Percentiles rank a stretch among this genome's conserved stretches.
Conservation (phyloP, 495 filamentous ascomycete species). For the Talaromyces stipitatus region DNA sequence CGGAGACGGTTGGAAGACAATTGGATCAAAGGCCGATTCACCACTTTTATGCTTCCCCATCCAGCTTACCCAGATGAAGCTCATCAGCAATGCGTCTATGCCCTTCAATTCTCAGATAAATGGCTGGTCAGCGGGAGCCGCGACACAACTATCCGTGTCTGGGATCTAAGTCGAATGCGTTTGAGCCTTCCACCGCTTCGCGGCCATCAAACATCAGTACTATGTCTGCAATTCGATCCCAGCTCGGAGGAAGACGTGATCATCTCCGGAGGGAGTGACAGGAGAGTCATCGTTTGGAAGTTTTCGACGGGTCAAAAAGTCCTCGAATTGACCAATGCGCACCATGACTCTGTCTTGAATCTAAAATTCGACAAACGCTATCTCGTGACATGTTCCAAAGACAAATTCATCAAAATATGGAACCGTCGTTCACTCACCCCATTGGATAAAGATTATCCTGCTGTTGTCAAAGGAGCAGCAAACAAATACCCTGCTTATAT, state of each 20-base stretch:
- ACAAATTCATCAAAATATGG: slow-evolving; percentile 93
- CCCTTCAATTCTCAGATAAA: slow-evolving; percentile 75
- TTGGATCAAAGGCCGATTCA: slow-evolving; percentile 75
- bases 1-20: slow-evolving; percentile 79
- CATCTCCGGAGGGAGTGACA: slow-evolving; percentile 89
- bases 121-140: slow-evolving; percentile 91
- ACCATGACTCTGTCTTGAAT: slow-evolving; percentile 89
- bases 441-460: slow-evolving; percentile 61
- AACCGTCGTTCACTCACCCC: slow-evolving; percentile 65
- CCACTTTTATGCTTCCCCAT: slow-evolving; percentile 85
- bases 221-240: slow-evolving; percentile 97
- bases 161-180: slow-evolving; percentile 78
- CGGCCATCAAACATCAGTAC: slow-evolving; percentile 78
- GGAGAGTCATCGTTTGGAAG: slow-evolving; percentile 79
- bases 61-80: slow-evolving; percentile 73
- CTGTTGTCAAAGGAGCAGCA: slow-evolving; percentile 24
- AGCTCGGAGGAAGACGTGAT: slow-evolving; percentile 82
- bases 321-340: slow-evolving; percentile 64
- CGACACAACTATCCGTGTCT: slow-evolving; percentile 80
- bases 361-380: slow-evolving; percentile 86
- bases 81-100: slow-evolving; percentile 91
- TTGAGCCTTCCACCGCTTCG: slow-evolving; percentile 60
- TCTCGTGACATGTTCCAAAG: slow-evolving; percentile 93
- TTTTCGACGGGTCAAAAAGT: slow-evolving; percentile 84
- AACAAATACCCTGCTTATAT: slow-evolving; percentile 47